Evolutionary conservation across 768 basidiomycete genomes (phyloP).

Genomic region (Mycena sanguinolenta): DNA sequence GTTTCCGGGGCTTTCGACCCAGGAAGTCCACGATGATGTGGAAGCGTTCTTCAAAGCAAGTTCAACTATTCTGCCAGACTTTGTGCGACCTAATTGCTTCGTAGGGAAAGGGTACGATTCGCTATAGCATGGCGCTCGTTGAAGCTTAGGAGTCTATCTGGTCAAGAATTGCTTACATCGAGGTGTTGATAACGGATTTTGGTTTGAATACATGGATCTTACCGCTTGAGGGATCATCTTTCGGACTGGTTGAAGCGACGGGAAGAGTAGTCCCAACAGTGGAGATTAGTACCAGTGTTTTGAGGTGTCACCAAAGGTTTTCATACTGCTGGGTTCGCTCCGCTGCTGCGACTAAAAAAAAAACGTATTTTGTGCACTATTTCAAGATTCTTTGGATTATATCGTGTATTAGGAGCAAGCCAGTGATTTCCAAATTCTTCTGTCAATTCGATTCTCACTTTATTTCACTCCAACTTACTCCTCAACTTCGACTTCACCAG

Average conservation of each 20-base stretch:
- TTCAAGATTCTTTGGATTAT: too few species aligned
- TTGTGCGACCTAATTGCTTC: background rate
- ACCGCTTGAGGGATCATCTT: constrained; percentile 20
- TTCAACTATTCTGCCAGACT: background rate
- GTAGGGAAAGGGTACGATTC: constrained; percentile 59
- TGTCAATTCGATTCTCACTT: too few species aligned
- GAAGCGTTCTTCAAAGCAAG: constrained; percentile 48
- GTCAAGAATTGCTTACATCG: constrained; percentile 59
- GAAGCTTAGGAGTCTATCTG: constrained; percentile 65
- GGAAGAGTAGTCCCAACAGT: constrained; percentile 24
- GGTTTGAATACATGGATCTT: background rate
- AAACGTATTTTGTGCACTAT: too few species aligned
- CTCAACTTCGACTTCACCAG: too few species aligned
- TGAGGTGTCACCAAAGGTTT: too few species aligned
- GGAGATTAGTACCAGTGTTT: too few species aligned
- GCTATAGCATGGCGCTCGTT: constrained; percentile 58
- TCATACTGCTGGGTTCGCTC: too few species aligned
- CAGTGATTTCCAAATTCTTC: too few species aligned
- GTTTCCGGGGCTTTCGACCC: constrained; percentile 53
- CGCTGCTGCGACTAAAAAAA: too few species aligned
- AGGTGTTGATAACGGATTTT: constrained; percentile 43
- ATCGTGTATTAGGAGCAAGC: too few species aligned
- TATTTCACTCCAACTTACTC: too few species aligned
- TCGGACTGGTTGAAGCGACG: constrained; percentile 22
- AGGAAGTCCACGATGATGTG: constrained; percentile 59